Evolutionary conservation across 805 yeast genomes (phyloP), one percentile per base, ranked within the genome.

Genomic region (Schwanniomyces pseudopolymorphus): DNA sequence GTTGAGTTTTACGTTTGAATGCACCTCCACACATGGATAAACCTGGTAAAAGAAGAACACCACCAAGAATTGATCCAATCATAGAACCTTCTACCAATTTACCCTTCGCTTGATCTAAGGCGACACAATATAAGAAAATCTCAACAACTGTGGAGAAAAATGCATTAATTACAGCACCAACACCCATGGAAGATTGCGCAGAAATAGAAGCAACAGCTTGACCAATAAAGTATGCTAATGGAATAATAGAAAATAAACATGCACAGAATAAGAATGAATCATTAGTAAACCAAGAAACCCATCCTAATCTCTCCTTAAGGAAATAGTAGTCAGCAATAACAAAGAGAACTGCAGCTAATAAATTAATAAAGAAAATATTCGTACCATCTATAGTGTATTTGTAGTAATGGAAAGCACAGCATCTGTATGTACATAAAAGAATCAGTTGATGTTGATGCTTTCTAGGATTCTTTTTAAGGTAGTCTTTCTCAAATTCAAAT

Each of bases 151-250:
- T 91, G 1, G 98, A 91, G 75, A 94, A 94, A 59, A 94, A 92
- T 0, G 99, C 99, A 64, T 94, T 94, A 57, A 94, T 90, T 0
- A 91, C 97, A 1, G 99, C 99, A 72, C 98, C 98, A 49, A 94
- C 83, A 24, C 98, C 97, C 99, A 94, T 94, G 0, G 97, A 91
- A 0, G 97, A 89, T 69, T 94, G 99, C 0, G 99, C 98, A 5
- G 96, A 87, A 48, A 94, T 94, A 2, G 98, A 91, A 0, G 99
- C 99, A n/a, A 94, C 99, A 5, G 98, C 98, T 66, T 92, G 98
- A 3, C 99, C 99, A 56, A 94, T 91, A 67, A 90, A 94, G 62
- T 94, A 92, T 0, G 99, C 98, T 54, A 94, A 73, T 5, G 99
- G 99, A 31, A 94, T 80, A 48, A 94, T 89, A 1, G 97, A 87